Conservation (phyloP, 2,329 filamentous ascomycete genomes). For the Bipolaris gigantea region DNA sequence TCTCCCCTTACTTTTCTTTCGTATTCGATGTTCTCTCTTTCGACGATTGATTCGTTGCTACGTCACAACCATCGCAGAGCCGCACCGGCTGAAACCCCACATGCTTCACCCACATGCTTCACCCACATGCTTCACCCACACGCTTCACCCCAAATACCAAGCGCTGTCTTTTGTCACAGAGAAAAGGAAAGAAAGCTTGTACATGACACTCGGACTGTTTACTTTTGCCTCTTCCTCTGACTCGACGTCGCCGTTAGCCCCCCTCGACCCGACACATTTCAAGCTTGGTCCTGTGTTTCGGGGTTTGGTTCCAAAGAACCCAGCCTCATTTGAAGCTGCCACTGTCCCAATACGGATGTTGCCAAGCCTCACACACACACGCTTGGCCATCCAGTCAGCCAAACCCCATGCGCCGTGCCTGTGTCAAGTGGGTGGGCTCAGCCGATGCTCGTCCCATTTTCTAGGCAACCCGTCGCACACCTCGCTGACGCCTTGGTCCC, state of each 20-base stretch:
- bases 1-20: background rate
- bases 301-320: background rate
- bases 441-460: background rate
- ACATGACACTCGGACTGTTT: background rate
- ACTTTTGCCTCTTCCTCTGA: background rate
- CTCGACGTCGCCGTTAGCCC: background rate
- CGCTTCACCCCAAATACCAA: slow-evolving; percentile 1
- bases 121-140: background rate
- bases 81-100: background rate
- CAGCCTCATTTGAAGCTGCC: background rate
- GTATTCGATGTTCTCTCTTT: background rate
- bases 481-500: too few species aligned
- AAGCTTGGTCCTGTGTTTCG: background rate
- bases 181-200: background rate
- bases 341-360: background rate
- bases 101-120: background rate
- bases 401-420: background rate
- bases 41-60: background rate
- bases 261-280: background rate
- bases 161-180: background rate
- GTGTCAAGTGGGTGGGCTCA: background rate
- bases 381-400: too few species aligned
- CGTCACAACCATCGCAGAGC: background rate
- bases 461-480: too few species aligned
- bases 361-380: background rate